Percentiles rank a stretch among this genome's conserved stretches.
These are phyloP conservation scores for Scleroderma bovista DNA, from an alignment of 768 basidiomycete species.

Conservation along the genomic window DNA sequence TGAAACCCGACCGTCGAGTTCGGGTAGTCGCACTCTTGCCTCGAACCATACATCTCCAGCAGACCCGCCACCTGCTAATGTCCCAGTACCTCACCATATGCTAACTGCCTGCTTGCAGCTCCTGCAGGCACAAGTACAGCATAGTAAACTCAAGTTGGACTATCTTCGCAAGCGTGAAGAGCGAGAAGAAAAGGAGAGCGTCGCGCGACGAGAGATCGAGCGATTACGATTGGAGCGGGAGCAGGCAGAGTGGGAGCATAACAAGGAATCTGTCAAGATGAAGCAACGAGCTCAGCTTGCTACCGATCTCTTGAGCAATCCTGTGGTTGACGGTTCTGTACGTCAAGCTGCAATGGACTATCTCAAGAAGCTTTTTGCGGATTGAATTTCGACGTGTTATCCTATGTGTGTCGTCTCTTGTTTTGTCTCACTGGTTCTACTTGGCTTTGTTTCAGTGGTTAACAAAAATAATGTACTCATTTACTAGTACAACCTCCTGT, in stretches of 20 bases:
- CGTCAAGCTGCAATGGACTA: constrained; percentile 68
- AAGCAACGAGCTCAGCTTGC: constrained; percentile 65
- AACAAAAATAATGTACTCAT: too few relatives aligned
- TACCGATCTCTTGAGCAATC: constrained; percentile 58
- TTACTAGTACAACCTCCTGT: too few relatives aligned
- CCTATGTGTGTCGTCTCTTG: background rate
- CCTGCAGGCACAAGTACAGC: constrained; percentile 62
- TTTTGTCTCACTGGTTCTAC: too few relatives aligned
- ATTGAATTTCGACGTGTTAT: constrained; percentile 16
- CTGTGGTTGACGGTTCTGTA: constrained; percentile 51
- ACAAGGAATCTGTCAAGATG: constrained; percentile 42
- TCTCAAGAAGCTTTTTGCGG: constrained; percentile 56
- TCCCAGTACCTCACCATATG: constrained; percentile 53
- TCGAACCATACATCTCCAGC: constrained; percentile 9
- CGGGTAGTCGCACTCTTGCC: constrained; percentile 11
- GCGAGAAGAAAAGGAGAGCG: constrained; percentile 58
- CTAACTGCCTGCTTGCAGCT: constrained; percentile 53
- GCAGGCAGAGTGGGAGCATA: constrained; percentile 48
- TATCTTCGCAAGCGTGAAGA: constrained; percentile 63
- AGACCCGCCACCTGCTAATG: constrained; percentile 41
- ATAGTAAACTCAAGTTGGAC: constrained; percentile 65
- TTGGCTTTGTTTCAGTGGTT: too few relatives aligned
- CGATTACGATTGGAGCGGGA: constrained; percentile 51
- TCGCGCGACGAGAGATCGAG: constrained; percentile 46
- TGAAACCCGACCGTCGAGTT: constrained; percentile 17